Conservation (phyloP, 805 yeast genomes). For the Wickerhamiella azyma region DNA sequence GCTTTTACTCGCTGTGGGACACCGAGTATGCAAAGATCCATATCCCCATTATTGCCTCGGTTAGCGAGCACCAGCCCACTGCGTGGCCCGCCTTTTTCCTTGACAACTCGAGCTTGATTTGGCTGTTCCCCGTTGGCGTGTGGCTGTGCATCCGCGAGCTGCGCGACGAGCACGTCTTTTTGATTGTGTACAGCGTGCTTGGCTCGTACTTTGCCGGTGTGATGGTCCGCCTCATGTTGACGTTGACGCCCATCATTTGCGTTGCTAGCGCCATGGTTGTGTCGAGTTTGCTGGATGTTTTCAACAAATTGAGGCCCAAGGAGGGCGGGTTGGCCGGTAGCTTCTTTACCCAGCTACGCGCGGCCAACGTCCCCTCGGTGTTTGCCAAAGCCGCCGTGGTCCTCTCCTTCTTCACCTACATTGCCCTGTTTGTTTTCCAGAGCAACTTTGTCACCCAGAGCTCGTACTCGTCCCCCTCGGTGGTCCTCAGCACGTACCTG, state of each 20-base stretch:
- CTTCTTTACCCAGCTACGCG: conserved; percentile 17
- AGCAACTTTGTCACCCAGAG: conserved; percentile 95
- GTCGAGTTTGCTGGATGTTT: conserved; percentile 71
- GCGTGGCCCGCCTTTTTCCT: conserved; percentile 98
- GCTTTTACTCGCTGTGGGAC: conserved; percentile 97
- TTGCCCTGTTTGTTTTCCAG: conserved; percentile 73
- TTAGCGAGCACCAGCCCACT: conserved; percentile 99
- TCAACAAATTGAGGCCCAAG: conserved; percentile 35
- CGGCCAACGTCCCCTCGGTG: conserved; percentile 18
- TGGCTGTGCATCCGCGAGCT: conserved; percentile 81
- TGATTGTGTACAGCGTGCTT: conserved; percentile 81
- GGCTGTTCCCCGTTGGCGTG: conserved; percentile 98
- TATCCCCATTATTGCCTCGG: conserved; percentile 97
- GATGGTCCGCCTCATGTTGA: conserved; percentile 94
- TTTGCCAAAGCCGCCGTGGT: conserved; percentile 51
- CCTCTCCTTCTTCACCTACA: conserved; percentile 55
- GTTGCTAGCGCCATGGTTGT: conserved; percentile 83
- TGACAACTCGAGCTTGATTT: conserved; percentile 80
- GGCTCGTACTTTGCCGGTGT: conserved; percentile 98
- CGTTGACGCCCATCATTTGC: conserved; percentile 92
- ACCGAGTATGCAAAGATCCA: conserved; percentile 95
- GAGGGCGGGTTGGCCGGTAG: conserved; percentile 4
- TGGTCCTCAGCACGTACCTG: conserved; percentile 68
- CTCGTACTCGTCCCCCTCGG: conserved; percentile 96
- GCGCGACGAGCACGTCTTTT: conserved; percentile 82